A percentile compares a stretch with the other conserved stretches of the same genome.
phyloP scores from a whole-genome alignment of 2,329 filamentous ascomycete genomes.

The Sclerotiophoma versabilis region DNA sequence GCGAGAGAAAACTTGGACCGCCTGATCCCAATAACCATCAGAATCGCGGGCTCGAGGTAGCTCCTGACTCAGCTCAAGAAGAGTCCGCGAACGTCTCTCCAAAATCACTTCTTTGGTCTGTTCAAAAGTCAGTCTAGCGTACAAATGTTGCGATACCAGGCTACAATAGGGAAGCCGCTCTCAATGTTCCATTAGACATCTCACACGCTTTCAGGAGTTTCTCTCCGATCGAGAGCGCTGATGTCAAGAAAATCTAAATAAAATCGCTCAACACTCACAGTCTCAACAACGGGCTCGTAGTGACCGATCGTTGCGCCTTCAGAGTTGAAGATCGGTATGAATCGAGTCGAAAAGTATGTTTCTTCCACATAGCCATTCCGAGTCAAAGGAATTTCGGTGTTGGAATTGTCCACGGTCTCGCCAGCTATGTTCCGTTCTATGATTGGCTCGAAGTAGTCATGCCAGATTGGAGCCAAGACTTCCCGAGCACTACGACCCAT shows the following conservation, averaged over 20 bases:
- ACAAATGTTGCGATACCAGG: too few relatives aligned
- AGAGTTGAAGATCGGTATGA: constrained; percentile 74
- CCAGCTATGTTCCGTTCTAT: constrained; percentile 31
- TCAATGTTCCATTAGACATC: background rate
- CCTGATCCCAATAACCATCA: constrained; percentile 72
- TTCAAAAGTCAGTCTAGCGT: background rate
- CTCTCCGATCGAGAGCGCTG: background rate
- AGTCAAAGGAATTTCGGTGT: constrained; percentile 74
- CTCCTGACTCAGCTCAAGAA: constrained; percentile 61
- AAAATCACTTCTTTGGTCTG: constrained; percentile 25
- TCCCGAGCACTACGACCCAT: constrained; percentile 66
- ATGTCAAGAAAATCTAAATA: background rate
- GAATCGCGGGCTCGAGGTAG: constrained; percentile 73
- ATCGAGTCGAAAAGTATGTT: constrained; percentile 79
- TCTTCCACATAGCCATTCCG: constrained; percentile 75
- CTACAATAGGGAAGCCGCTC: too few relatives aligned
- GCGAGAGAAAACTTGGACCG: constrained; percentile 70
- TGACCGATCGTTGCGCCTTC: constrained; percentile 75
- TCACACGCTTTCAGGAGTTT: background rate
- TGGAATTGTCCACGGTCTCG: constrained; percentile 55
- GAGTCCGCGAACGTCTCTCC: constrained; percentile 18
- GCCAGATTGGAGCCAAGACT: constrained; percentile 72
- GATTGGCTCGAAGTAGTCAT: constrained; percentile 32
- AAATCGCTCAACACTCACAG: constrained; percentile 57
- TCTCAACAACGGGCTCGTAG: constrained; percentile 80